Conservation (phyloP, 371 early-diverging fungal species). For the Syncephalastrum contaminatum region DNA sequence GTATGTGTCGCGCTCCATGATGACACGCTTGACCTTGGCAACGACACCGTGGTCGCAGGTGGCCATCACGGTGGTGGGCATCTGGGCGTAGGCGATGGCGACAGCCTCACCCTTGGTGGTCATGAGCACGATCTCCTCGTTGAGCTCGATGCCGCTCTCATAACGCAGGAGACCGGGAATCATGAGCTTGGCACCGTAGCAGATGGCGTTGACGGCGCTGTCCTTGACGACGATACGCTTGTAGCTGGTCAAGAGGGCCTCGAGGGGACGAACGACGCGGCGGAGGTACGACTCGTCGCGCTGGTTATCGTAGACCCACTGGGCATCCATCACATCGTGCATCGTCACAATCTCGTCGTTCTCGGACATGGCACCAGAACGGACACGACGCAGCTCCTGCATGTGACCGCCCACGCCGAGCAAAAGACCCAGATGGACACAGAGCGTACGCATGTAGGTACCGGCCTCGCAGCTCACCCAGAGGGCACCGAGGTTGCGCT, state of each 20-base stretch:
- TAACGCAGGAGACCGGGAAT: constrained; percentile 97
- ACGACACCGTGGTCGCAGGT: constrained; percentile 91
- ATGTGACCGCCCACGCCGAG: constrained; percentile 99
- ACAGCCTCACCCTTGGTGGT: constrained; percentile 99
- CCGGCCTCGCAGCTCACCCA: constrained; percentile 99
- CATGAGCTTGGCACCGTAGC: constrained; percentile 99
- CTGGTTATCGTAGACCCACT: constrained; percentile 96
- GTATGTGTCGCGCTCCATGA: constrained; percentile 99
- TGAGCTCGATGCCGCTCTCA: constrained; percentile 94
- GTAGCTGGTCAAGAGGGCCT: constrained; percentile 93
- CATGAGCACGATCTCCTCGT: constrained; percentile 97
- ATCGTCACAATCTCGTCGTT: constrained; percentile 96
- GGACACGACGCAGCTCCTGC: constrained; percentile 99
- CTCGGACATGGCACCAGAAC: constrained; percentile 95
- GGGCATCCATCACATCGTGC: constrained; percentile 99
- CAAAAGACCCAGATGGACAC: constrained; percentile 98
- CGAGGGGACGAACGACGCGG: constrained; percentile 95
- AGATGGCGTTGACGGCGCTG: constrained; percentile 98
- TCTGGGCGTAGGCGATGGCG: constrained; percentile 95
- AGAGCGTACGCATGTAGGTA: constrained; percentile 99
- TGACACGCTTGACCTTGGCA: constrained; percentile 99
- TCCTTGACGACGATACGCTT: constrained; percentile 99
- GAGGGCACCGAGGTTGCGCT: constrained; percentile 95
- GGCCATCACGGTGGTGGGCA: constrained; percentile 96
- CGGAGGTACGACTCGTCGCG: constrained; percentile 92